Base-by-base conservation (phyloP, 2,329 filamentous ascomycete genomes). In the Ophiosphaerella narmari region DNA sequence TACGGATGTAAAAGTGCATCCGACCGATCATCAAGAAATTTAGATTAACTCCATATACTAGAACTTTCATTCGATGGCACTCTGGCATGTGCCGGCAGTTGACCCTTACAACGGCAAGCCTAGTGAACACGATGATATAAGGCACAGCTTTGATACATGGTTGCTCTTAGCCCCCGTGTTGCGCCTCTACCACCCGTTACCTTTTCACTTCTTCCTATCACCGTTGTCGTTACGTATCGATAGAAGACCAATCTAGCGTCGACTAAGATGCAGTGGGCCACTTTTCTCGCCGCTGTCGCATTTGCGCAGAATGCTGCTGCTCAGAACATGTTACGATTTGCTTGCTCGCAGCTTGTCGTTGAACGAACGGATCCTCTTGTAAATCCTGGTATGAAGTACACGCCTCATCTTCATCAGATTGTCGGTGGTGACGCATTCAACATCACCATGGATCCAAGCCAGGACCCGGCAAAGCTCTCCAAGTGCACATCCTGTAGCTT, bases 401-500 rank as follows among this genome's bases (percentile, higher is more conserved):
- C 67, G 29, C 67, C 67, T 5, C 67, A 71, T 67, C 59, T 71
- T 48, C 67, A 71, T 41, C 66, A 71, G 55, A 68, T 71, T 32
- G 67, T 70, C 18, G 65, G 66, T 53, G 67, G 67, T 21, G 60
- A 71, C 52, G 43, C 60, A 11, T 70, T 70, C 66, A 71, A 70
- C 46, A 50, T 71, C 36, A 68, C 64, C 39, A 71, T 71, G 67
- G 66, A 71, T 43, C 67, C 67, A 3, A 33, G 41, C 12, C 54
- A 57, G 32, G 66, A 70, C 46, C 51, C 55, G 0, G 57, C 63
- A 16, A 42, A 60, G 45, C 39, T 51, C 4, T 70, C 67, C 11
- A 71, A 56, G 21, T 71, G 67, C 59, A 71, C 67, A 46, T 70
- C 66, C 4, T 71, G 67, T 55, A 63, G 48, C 39, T 70, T 68